Base-by-base conservation (phyloP, 768 basidiomycete genomes). In the Boletus subparvulus region DNA sequence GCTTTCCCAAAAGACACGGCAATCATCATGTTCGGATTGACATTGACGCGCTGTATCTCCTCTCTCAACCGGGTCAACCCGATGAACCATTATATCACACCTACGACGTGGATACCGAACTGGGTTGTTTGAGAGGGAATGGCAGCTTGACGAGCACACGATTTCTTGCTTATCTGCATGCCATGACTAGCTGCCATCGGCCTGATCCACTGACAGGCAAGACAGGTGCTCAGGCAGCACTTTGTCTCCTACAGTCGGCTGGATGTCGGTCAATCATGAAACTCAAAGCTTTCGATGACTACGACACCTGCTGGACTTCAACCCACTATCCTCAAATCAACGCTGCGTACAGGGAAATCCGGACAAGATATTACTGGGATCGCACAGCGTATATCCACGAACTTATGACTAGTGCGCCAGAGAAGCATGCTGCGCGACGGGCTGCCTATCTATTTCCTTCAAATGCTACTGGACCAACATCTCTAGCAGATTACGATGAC, bases 251-350 rank as follows among this genome's bases (percentile, higher is more conserved):
- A 45, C 19, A 11, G 44, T 11, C 19, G 17, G 16, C 26, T n/a
- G 44, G 44, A 41, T 73, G 65, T 35, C 66, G 62, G 37, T 78
- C 80, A 2, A 78, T 79, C 51, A 71, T 75, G 66, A 59, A 54
- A 32, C 64, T 76, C 13, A 60, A 59, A 49, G 9, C 9, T 9
- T 17, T 41, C 19, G 40, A 12, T 12, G 2, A 12, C 19, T n/a
- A n/a, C n/a, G 1, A 1, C 6, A 1, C 17, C 11, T 1, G 1
- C 2, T 10, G 19, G 32, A 35, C 13, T 21, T 47, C 14, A 40
- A 24, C n/a, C n/a, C 57, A 47, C 6, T 9, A 33, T 37, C 52
- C 52, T 40, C 47, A 49, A 33, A 13, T 55, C 5, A 13, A 16
- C 1, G 10, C 0, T 3, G 42, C 32, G 28, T 14, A 28, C 26